Base-by-base conservation (phyloP, 306 rosid genomes). In the Malus sylvestris region DNA sequence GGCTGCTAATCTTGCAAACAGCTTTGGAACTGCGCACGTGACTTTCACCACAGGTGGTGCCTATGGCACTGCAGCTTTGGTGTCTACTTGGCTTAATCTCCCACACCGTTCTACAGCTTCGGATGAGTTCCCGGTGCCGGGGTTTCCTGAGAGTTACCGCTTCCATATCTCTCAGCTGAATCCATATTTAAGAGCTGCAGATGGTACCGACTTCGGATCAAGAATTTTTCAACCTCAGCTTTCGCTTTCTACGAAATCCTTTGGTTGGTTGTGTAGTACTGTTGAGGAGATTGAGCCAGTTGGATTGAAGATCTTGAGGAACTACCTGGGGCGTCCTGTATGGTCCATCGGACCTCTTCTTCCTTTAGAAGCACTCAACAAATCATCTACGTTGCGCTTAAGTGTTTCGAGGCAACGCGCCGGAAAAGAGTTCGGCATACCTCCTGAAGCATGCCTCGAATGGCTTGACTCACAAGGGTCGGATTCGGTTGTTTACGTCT, bases 231-330 rank as follows among this genome's bases (percentile, higher is more conserved):
- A 40, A 66, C 83, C 68, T 1, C 85, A 84, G 76, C 58, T 87
- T 30, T 44, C 72, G 11, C 33, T 75, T 5, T 70, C 83, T 12
- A 44, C 83, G 76, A 57, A 72, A 14, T 83, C 96, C 64, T 85
- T 82, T 27, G 92, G 92, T 14, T 91, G 96, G 93, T 74, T 93
- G 73, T 85, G 91, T 73, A 85, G 85, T 73, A 84, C 96, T 0
- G 93, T 82, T 19, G 92, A 93, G 52, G 86, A 88, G 72, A 68
- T 89, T 45, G 98, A 91, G 64, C 81, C 81, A 6, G 44, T 83
- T 19, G 98, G 92, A n/a, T 49, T 93, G 67, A 65, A 80, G 4
- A 83, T 85, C 42, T 79, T 91, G n/a, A 80, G 88, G 46, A 77
- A 86, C 11, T 84, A 75, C 81, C 18, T 86, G 7, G 51, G 76